Base-by-base conservation (phyloP, 139 green algal species). In the Gonium pectorale region DNA sequence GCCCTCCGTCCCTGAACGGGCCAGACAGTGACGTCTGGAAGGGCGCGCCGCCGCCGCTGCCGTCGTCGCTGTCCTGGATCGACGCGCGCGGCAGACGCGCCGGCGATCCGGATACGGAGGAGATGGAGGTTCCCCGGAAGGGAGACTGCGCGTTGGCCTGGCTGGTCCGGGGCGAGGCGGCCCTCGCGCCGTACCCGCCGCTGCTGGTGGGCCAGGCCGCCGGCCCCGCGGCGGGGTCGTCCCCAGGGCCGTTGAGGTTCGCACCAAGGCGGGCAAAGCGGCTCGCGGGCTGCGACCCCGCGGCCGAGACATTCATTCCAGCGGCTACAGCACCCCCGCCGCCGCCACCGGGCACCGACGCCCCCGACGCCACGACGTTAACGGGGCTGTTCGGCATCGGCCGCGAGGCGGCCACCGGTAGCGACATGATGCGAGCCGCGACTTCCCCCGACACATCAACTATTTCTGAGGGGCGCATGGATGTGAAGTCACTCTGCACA, bases 401-500 rank as follows among this genome's bases (percentile, higher is more conserved):
- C 41, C 75, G 75, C 2, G 75, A 4, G 26, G 59, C 40, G 6
- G 75, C 35, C 59, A 71, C 5, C 35, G 75, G 75, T 19, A 82
- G 75, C 40, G 75, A 82, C 41, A 82, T 40, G 6, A 82, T 67
- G 59, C 75, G 75, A 3, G 52, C 29, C 5, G 75, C 46, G 6
- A 82, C 24, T 40, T 82, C 75, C 29, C 44, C 29, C 13, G 33
- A 38, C n/a, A 33, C 59, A 33, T 71, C 59, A 3, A 29, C 56
- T 27, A 35, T 17, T 0, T 81, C 56, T 26, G 29, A 33, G 44
- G 9, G 4, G 37, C 54, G 54, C 73, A 81, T 54, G 4, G 73
- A 69, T 6, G 38, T 67, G 73, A 81, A 81, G 73, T 81, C 73
- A 27, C 54, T 70, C 38, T 69, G 38, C 26, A 81, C 54, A 22